These are phyloP conservation scores for Cryptosporidium andersoni DNA, from an alignment of 169 alveolate species.

Conservation along the genomic window DNA sequence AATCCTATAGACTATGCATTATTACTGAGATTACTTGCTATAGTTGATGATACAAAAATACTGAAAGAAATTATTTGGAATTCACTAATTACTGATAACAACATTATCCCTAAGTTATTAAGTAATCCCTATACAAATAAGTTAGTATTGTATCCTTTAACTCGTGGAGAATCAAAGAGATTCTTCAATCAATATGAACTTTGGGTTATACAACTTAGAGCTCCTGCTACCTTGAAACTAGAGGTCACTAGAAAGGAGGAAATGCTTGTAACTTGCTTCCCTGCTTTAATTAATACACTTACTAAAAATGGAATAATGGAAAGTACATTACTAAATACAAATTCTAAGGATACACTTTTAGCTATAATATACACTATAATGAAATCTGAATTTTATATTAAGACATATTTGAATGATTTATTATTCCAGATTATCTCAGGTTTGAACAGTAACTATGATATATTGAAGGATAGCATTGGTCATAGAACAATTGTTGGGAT, in stretches of 20 bases:
- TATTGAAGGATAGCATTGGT: conserved; percentile 27
- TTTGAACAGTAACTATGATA: neutral
- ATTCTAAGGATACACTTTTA: neutral
- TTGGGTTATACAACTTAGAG: conserved; percentile 41
- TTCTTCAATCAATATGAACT: conserved; percentile 46
- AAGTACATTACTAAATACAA: too few relatives aligned
- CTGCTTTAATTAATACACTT: conserved; percentile 33
- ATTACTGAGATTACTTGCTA: conserved; percentile 24
- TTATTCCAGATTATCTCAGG: neutral
- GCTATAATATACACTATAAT: neutral
- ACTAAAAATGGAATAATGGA: neutral
- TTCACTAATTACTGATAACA: conserved; percentile 18
- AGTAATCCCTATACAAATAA: conserved; percentile 12
- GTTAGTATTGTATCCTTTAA: conserved; percentile 10
- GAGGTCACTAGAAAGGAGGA: conserved; percentile 16
- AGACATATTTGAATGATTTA: neutral
- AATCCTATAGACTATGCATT: conserved; percentile 51
- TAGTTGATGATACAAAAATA: conserved; percentile 57
- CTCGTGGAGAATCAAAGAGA: neutral
- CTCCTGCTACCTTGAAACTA: conserved; percentile 31
- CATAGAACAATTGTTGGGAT: conserved; percentile 60
- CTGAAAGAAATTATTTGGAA: conserved; percentile 45
- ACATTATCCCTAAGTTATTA: neutral
- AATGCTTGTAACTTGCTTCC: conserved; percentile 12
- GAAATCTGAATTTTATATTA: neutral